Evolutionary conservation across 805 yeast genomes (phyloP).

Genomic region (Myxozyma melibiosi): DNA sequence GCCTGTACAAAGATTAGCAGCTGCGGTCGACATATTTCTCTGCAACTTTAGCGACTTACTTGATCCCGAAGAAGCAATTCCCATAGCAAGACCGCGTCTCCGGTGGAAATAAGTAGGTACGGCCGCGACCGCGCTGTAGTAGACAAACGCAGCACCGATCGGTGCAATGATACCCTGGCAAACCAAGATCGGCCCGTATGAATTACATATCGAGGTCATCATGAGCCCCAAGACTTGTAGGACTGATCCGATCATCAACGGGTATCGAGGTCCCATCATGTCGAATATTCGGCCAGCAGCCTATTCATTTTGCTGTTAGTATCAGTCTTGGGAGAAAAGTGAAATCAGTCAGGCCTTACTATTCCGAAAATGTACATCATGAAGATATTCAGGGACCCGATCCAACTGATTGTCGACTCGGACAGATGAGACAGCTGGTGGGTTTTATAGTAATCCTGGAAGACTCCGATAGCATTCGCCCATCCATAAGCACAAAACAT

Average conservation of each 20-base stretch:
- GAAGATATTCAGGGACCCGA: conserved; percentile 39
- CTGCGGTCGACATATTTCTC: too few species aligned
- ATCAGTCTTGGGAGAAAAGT: not conserved
- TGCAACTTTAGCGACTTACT: conserved; percentile 21
- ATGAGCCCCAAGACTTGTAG: conserved; percentile 38
- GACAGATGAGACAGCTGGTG: conserved; percentile 30
- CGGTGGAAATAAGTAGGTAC: conserved; percentile 51
- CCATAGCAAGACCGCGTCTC: conserved; percentile 50
- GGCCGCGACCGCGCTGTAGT: conserved; percentile 42
- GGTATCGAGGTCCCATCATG: conserved; percentile 27
- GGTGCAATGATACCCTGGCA: conserved; percentile 45
- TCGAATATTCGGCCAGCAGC: conserved; percentile 40
- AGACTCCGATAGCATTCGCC: conserved; percentile 21
- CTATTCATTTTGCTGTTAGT: not conserved
- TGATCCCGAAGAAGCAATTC: conserved; percentile 54
- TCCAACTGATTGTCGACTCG: conserved; percentile 41
- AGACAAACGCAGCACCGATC: conserved; percentile 17
- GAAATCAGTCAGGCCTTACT: not conserved
- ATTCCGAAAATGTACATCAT: conserved; percentile 35
- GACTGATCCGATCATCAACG: conserved; percentile 34
- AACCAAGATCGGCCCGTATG: conserved; percentile 54
- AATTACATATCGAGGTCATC: conserved; percentile 43
- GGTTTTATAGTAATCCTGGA: conserved; percentile 37
- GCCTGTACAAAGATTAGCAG: too few species aligned
- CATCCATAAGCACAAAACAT: conserved; percentile 21